Percentiles rank a stretch among this genome's conserved stretches.
Conservation (phyloP, 129 eudicot genomes). For the Logfia minima region DNA sequence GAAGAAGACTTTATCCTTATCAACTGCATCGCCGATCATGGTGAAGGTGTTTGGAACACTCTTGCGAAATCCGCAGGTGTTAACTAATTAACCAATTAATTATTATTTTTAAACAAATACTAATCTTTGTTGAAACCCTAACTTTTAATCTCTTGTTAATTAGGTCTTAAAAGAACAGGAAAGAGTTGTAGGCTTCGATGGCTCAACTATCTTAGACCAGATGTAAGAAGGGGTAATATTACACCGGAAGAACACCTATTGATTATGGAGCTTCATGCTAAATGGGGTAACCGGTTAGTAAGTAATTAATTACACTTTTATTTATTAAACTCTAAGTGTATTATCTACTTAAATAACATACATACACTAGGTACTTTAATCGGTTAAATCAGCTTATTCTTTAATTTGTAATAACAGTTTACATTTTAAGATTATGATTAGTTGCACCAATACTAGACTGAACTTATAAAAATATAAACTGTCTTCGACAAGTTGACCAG, state of each 20-base stretch:
- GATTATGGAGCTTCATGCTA: slow-evolving; percentile 93
- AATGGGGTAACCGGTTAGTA: slow-evolving; percentile 89
- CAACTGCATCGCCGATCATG: slow-evolving; percentile 89
- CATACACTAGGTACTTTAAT: too few relatives aligned
- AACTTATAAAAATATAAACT: too few relatives aligned
- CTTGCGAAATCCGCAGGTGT: slow-evolving; percentile 86
- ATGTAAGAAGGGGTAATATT: slow-evolving; percentile 90
- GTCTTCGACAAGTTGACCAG: too few relatives aligned
- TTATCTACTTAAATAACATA: not conserved
- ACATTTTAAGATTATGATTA: too few relatives aligned
- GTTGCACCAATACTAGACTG: too few relatives aligned
- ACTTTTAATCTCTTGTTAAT: not conserved
- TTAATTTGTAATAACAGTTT: too few relatives aligned
- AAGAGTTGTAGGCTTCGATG: slow-evolving; percentile 93
- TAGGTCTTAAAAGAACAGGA: slow-evolving; percentile 94
- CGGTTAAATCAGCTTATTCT: too few relatives aligned
- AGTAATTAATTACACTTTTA: not conserved
- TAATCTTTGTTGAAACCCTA: not conserved
- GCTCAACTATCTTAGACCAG: slow-evolving; percentile 91
- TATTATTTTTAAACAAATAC: too few relatives aligned
- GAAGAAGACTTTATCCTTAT: slow-evolving; percentile 94
- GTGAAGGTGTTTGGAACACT: slow-evolving; percentile 97
- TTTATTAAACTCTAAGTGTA: not conserved
- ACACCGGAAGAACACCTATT: slow-evolving; percentile 84
- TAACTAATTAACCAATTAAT: not conserved